These are phyloP conservation scores for Dionaea muscipula DNA, from an alignment of 179 eudicot genomes.

Conservation along the genomic window DNA sequence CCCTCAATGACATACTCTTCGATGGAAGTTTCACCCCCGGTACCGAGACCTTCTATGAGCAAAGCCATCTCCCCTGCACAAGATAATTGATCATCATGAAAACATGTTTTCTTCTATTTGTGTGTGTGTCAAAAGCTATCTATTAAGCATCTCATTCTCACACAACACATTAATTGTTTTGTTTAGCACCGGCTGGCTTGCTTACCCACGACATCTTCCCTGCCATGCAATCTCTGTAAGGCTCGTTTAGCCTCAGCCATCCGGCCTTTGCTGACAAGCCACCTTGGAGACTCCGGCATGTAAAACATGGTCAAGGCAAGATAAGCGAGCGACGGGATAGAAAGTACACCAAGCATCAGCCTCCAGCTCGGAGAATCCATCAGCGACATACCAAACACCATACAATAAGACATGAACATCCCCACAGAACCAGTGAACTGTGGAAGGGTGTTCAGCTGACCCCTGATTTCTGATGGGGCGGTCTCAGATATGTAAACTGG, in stretches of 20 bases:
- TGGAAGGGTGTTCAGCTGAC: slow-evolving; percentile 34
- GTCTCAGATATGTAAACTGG: slow-evolving; percentile 39
- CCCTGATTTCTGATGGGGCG: slow-evolving; percentile 35
- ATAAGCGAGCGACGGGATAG: slow-evolving; percentile 28
- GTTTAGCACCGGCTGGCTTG: too few species aligned
- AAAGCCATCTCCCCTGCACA: slow-evolving; percentile 30
- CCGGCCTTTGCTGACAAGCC: slow-evolving; percentile 43
- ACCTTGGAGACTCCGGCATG: slow-evolving; percentile 38
- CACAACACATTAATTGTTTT: too few species aligned
- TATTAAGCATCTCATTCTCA: too few species aligned
- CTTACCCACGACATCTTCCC: slow-evolving; percentile 34
- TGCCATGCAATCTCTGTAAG: slow-evolving; percentile 24
- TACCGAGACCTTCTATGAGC: slow-evolving; percentile 38
- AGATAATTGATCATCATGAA: background rate
- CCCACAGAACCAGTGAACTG: slow-evolving; percentile 44
- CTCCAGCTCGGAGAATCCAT: slow-evolving; percentile 32
- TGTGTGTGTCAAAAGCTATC: too few species aligned
- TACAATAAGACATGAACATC: slow-evolving; percentile 39
- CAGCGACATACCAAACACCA: slow-evolving; percentile 42
- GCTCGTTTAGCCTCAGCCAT: slow-evolving; percentile 35
- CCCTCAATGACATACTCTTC: slow-evolving; percentile 34
- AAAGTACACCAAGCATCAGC: slow-evolving; percentile 35
- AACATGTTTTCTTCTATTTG: too few species aligned
- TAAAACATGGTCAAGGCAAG: slow-evolving; percentile 26
- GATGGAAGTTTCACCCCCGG: slow-evolving; percentile 27